Base-by-base conservation (phyloP, 1,284 basidiomycete species). In the Cutaneotrichosporon cavernicola region DNA sequence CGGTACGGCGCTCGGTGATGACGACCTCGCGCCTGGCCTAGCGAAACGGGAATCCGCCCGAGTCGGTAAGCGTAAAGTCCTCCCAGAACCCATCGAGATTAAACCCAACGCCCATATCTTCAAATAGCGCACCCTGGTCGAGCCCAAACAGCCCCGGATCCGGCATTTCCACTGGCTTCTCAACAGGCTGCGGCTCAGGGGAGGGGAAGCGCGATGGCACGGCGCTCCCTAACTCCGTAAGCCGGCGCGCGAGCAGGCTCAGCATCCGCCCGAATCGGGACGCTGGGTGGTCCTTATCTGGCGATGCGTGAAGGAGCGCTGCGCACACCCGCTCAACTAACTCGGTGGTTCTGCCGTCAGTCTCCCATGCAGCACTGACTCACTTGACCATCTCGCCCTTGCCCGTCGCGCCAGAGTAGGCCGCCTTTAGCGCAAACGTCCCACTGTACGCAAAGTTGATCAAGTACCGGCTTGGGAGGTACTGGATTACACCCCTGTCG, bases 371-470 rank as follows among this genome's bases (percentile, higher is more conserved):
- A 43, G n/a, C 56, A 16, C 30, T 1, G 13, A 68, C 75, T 61
- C 56, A 77, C 77, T 74, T 71, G 21, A 63, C 57, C 32, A 72
- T 67, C 51, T 77, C 77, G 30, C 67, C 66, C 31, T 69, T 69
- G 30, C 61, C 69, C 6, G 72, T 70, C 1, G 75, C 76, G 21
- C 76, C 77, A 30, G 73, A 74, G 64, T 79, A 77, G 16, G 71
- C 75, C 30, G 75, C 76, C 60, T 79, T 79, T 22, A 79, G 66
- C 13, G 77, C 73, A 62, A 79, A 79, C 4, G 76, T 76, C 18
- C 76, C 77, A 22, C 72, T 73, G 66, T 76, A 79, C 3, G 76
- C 76, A 67, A 79, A 77, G 60, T 79, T 79, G 69, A 76, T 77
- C 30, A 79, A 66, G 56, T 77, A 77, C 36, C 77, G 63, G 30